Evolutionary conservation across 2,329 filamentous ascomycete genomes (phyloP).

Genomic region (Alternaria sp.): DNA sequence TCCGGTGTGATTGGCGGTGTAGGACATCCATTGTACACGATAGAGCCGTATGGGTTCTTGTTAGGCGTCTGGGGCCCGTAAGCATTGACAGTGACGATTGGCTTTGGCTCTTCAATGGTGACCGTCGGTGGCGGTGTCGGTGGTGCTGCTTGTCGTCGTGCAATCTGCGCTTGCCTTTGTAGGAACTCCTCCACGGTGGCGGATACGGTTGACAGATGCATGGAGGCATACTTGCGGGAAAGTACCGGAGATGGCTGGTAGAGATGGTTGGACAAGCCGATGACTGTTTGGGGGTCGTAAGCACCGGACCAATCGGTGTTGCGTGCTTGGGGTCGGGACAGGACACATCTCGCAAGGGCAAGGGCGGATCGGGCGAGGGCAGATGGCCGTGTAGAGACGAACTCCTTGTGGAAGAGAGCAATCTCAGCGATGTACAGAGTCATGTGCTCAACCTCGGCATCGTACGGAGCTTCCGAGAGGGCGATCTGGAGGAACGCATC

Average conservation of each 20-base stretch:
- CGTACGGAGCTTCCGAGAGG: conserved; percentile 75
- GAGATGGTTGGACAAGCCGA: conserved; percentile 70
- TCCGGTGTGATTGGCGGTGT: conserved; percentile 89
- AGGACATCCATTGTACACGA: conserved; percentile 76
- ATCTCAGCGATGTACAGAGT: conserved; percentile 94
- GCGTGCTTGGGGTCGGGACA: conserved; percentile 78
- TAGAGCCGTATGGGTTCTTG: conserved; percentile 72
- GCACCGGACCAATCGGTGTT: conserved; percentile 78
- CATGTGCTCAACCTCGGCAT: conserved; percentile 93
- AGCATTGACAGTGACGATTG: conserved; percentile 46
- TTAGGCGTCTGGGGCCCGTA: conserved; percentile 79
- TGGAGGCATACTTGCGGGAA: conserved; percentile 72
- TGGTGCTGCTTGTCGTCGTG: conserved; percentile 51
- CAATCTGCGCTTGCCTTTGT: conserved; percentile 64
- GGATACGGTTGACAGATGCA: conserved; percentile 71
- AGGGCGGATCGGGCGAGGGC: conserved; percentile 89
- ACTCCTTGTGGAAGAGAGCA: conserved; percentile 94
- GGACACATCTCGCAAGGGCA: conserved; percentile 84
- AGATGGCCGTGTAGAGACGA: conserved; percentile 90
- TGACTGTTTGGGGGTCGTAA: conserved; percentile 72
- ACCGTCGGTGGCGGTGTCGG: conserved; percentile 70
- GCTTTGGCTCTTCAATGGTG: conserved; percentile 59
- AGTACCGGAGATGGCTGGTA: conserved; percentile 73
- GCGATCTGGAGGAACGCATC: conserved; percentile 92
- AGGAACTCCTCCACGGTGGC: conserved; percentile 72